A percentile compares a stretch with the other conserved stretches of the same genome.
Conservation (phyloP, 192 early-diverging fungal species). For the Backusella sp. region DNA sequence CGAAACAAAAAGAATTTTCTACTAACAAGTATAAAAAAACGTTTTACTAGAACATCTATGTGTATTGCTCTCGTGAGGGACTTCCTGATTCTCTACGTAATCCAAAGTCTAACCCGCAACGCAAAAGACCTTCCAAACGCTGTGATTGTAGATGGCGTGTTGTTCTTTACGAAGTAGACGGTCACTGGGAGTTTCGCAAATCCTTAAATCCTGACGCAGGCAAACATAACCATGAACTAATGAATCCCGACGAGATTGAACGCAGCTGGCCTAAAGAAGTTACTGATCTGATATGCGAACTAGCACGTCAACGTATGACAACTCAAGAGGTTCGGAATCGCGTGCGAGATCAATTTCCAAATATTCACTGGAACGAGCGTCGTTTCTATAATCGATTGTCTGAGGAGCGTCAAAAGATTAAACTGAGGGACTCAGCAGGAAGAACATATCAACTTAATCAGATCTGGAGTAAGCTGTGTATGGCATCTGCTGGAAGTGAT, state of each 20-base stretch:
- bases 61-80: conserved; percentile 62
- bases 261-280: conserved; percentile 50
- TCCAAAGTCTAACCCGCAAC: conserved; percentile 45
- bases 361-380: conserved; percentile 55
- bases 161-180: conserved; percentile 53
- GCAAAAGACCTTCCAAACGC: conserved; percentile 53
- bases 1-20: background rate
- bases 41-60: conserved; percentile 50
- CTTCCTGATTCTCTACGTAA: conserved; percentile 55
- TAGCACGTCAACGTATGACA: conserved; percentile 44
- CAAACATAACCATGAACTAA: conserved; percentile 56
- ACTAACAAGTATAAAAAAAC: background rate
- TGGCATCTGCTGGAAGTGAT: conserved; percentile 35
- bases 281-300: conserved; percentile 47
- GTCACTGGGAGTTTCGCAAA: conserved; percentile 54
- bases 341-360: conserved; percentile 50
- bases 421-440: conserved; percentile 45
- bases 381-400: conserved; percentile 59
- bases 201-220: conserved; percentile 53
- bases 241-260: conserved; percentile 52
- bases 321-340: conserved; percentile 41
- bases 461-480: conserved; percentile 47
- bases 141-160: conserved; percentile 63
- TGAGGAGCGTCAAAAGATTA: conserved; percentile 56
- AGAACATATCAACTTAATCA: conserved; percentile 45